These are phyloP conservation scores for Beauveria caledonica DNA, from an alignment of 2,329 filamentous ascomycete species.

Conservation along the genomic window DNA sequence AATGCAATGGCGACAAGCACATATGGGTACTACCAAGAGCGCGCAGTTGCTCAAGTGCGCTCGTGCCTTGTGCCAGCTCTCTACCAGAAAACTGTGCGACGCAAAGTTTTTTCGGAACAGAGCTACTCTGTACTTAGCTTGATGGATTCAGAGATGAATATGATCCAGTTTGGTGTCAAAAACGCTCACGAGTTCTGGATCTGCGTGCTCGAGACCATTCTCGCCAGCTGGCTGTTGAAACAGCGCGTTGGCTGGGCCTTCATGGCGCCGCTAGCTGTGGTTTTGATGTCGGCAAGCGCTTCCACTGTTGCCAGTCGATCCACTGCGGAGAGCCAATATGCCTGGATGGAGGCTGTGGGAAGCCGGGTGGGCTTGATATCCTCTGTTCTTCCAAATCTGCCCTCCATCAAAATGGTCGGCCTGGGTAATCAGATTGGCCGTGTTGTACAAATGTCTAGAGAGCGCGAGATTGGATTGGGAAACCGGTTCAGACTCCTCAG, in stretches of 20 bases:
- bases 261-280: conserved; percentile 22
- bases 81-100: conserved; percentile 3
- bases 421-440: conserved; percentile 17
- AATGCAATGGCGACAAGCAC: neutral
- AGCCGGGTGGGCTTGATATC: conserved; percentile 18
- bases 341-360: conserved; percentile 22
- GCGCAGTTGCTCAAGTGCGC: neutral
- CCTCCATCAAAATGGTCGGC: conserved; percentile 21
- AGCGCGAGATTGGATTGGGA: conserved; percentile 16
- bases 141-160: conserved; percentile 5
- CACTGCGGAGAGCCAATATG: conserved; percentile 18
- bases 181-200: conserved; percentile 27
- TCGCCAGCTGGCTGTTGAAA: conserved; percentile 25
- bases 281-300: conserved; percentile 14
- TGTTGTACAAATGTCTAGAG: conserved; percentile 12
- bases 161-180: neutral
- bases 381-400: conserved; percentile 19
- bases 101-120: neutral
- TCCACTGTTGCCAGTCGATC: conserved; percentile 14
- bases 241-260: conserved; percentile 24
- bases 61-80: conserved; percentile 5
- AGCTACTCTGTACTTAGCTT: neutral
- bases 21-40: conserved; percentile 7
- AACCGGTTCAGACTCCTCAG: conserved; percentile 18
- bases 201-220: conserved; percentile 22